Percentiles rank a stretch among this genome's conserved stretches.
Conservation (phyloP, 2,329 filamentous ascomycete genomes). For the Emmonsiellopsis sp. region DNA sequence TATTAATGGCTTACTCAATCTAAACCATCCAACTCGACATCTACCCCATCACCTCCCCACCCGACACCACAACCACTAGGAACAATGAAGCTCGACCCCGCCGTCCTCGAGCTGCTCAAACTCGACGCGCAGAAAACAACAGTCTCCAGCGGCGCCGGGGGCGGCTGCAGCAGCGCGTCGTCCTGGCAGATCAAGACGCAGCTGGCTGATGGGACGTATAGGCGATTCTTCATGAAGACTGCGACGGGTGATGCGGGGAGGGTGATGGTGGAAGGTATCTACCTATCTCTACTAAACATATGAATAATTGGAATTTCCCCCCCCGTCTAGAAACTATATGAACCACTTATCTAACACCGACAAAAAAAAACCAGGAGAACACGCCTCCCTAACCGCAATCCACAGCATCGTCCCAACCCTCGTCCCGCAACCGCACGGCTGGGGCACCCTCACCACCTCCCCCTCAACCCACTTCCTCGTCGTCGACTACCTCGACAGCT, state of each 20-base stretch:
- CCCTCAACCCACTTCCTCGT: slow-evolving; percentile 42
- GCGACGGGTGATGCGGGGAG: slow-evolving; percentile 23
- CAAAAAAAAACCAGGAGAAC: slow-evolving; percentile 52
- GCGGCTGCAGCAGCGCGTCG: slow-evolving; percentile 1
- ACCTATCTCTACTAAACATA: not conserved
- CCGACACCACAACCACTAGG: not conserved
- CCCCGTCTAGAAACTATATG: not conserved
- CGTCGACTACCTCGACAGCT: slow-evolving; percentile 72
- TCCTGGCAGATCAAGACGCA: not conserved
- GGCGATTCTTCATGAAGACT: slow-evolving; percentile 32
- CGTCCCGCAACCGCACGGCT: slow-evolving; percentile 64
- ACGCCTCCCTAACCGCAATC: slow-evolving; percentile 74
- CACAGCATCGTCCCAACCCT: slow-evolving; percentile 61
- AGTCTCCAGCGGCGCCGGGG: not conserved
- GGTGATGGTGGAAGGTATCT: slow-evolving; percentile 21
- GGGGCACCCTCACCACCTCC: slow-evolving; percentile 48
- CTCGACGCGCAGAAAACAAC: not conserved
- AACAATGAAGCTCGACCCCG: not conserved
- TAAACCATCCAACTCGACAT: not conserved
- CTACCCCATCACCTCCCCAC: not conserved
- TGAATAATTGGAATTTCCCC: not conserved
- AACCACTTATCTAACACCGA: not conserved
- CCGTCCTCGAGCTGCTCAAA: not conserved
- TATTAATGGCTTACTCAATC: not conserved
- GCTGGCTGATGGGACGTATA: slow-evolving; percentile 14